Base-by-base conservation (phyloP, 1,284 basidiomycete genomes). In the Rhodotorula sp. region DNA sequence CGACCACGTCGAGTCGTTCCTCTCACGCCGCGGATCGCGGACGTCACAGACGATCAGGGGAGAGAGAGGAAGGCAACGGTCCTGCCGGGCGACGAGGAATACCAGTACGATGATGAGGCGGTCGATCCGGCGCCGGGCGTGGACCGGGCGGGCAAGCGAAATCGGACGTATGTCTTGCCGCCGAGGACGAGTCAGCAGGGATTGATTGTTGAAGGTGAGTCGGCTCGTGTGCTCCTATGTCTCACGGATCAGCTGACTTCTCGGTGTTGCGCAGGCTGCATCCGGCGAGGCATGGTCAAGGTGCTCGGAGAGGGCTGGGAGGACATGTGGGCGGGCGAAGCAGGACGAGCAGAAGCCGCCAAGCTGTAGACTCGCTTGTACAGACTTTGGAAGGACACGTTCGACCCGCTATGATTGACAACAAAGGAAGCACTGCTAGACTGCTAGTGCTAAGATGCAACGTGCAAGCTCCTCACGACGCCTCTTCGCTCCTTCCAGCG, bases 271-370 rank as follows among this genome's bases (percentile, higher is more conserved):
- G 26, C 31, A 67, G 65, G 65, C 10, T 57, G 65, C 11, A 51
- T 70, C 15, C 44, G 72, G 2, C 13, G 48, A 18, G 67, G 65
- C 0, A 59, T 66, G 53, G 66, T 46, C 1, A 52, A 60, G 15
- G 34, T 64, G 24, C 59, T 69, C 15, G 70, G 73, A 1, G 15
- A 31, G 24, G 70, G 70, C 0, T 74, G 73, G 73, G 65, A 63
- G 44, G 70, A 72, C 52, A 72, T 72, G 73, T n/a, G 13, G 20
- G 68, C 57, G 6, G 73, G 73, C 0, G 73, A 74, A 30, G 44
- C 37, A 2, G 69, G 69, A 1, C 37, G 26, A 11, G 37, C 20
- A 34, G n/a, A 37, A n/a, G 2, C n/a, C 15, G 15, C n/a, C 4
- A 61, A 61, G 60, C 28, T 61, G 51, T 61, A 53, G n/a, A 28